These are phyloP conservation scores for Eutrema salsugineum DNA, from an alignment of 441 rosid species.

Conservation along the genomic window DNA sequence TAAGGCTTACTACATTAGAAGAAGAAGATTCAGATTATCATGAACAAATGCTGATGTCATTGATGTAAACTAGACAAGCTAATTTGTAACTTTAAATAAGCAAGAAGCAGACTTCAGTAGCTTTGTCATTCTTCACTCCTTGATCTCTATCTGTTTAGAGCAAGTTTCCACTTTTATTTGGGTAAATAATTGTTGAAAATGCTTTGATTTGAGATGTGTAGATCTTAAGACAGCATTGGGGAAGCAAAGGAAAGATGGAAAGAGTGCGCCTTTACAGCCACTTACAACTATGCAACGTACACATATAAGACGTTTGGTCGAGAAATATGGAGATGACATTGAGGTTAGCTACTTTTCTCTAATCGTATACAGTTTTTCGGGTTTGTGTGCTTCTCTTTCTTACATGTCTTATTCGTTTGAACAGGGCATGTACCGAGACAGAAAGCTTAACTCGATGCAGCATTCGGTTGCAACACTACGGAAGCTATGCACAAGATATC, in stretches of 20 bases:
- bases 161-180: not conserved
- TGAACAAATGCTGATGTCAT: not conserved
- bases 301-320: slow-evolving; percentile 50
- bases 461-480: slow-evolving; percentile 69
- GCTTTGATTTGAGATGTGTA: slow-evolving; percentile 14
- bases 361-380: not conserved
- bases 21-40: not conserved
- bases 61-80: not conserved
- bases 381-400: not conserved
- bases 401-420: slow-evolving; percentile 12
- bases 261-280: slow-evolving; percentile 67
- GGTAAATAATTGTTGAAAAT: not conserved
- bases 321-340: slow-evolving; percentile 76
- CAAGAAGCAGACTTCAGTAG: not conserved
- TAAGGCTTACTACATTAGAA: not conserved
- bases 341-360: slow-evolving; percentile 40
- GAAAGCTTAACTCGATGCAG: slow-evolving; percentile 90
- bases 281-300: slow-evolving; percentile 76
- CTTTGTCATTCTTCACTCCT: not conserved
- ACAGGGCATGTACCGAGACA: slow-evolving; percentile 92
- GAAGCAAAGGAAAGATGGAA: slow-evolving; percentile 84
- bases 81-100: not conserved
- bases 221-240: slow-evolving; percentile 89
- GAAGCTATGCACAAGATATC: slow-evolving; percentile 74
- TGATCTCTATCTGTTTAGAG: not conserved